These are phyloP conservation scores for Cercospora sojina DNA, from an alignment of 2,329 filamentous ascomycete species.

Conservation along the genomic window DNA sequence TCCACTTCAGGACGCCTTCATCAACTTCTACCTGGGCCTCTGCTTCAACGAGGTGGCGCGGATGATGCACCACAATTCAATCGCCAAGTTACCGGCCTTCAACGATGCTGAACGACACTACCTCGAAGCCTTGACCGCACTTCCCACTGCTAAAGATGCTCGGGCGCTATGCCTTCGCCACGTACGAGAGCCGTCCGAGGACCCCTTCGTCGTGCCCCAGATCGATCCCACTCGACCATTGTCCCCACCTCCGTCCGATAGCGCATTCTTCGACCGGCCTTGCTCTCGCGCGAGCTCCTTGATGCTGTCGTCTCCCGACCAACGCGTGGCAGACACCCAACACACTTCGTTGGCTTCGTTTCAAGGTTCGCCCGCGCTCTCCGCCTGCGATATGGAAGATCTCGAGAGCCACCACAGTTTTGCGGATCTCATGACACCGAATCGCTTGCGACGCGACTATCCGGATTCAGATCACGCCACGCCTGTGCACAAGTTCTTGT, in stretches of 20 bases:
- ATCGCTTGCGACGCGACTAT: constrained; percentile 17
- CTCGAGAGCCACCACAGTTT: constrained; percentile 35
- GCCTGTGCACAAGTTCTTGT: constrained; percentile 1
- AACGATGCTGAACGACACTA: constrained; percentile 45
- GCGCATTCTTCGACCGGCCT: constrained; percentile 4
- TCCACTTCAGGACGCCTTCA: constrained; percentile 37
- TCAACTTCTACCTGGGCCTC: constrained; percentile 50
- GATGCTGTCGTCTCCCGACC: constrained; percentile 16
- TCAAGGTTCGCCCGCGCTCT: constrained; percentile 18
- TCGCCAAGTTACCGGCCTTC: constrained; percentile 45
- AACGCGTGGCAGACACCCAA: not conserved
- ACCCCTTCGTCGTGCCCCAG: constrained; percentile 10
- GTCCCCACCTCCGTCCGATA: constrained; percentile 11
- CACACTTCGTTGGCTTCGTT: not conserved
- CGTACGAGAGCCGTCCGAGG: not conserved
- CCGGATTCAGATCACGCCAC: not conserved
- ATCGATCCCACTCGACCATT: not conserved
- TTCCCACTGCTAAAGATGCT: constrained; percentile 28
- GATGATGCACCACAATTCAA: constrained; percentile 48
- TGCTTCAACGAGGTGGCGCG: constrained; percentile 50
- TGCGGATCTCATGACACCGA: constrained; percentile 33
- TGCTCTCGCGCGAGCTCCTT: constrained; percentile 13
- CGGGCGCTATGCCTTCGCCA: constrained; percentile 13
- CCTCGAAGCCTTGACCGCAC: constrained; percentile 28
- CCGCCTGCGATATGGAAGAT: constrained; percentile 26